These are phyloP conservation scores for Neonectria sp. DNA, from an alignment of 2,329 filamentous ascomycete species.

Conservation along the genomic window DNA sequence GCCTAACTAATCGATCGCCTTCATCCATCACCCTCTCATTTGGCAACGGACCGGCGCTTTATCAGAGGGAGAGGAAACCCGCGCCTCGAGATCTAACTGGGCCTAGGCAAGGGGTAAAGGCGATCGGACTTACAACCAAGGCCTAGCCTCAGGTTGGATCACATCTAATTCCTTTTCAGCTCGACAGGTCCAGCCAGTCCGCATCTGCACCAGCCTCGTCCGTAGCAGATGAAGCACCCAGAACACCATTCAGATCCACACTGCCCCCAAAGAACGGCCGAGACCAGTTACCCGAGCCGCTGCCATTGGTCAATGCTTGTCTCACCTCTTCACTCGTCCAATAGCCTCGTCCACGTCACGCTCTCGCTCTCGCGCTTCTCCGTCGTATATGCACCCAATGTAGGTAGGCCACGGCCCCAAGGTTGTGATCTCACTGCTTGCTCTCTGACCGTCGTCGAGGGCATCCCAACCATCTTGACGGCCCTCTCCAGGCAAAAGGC, in stretches of 20 bases:
- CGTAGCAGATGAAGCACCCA: conserved; percentile 13
- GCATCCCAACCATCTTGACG: background rate
- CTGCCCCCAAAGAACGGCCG: conserved; percentile 21
- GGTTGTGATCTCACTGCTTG: background rate
- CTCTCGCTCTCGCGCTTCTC: background rate
- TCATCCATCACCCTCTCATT: background rate
- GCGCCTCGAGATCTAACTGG: background rate
- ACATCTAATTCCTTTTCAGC: conserved; percentile 32
- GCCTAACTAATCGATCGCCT: background rate
- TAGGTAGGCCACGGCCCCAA: background rate
- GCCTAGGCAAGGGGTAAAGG: background rate
- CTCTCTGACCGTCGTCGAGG: background rate
- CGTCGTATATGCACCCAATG: background rate
- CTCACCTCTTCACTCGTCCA: conserved; percentile 16
- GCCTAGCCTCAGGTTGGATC: conserved; percentile 19
- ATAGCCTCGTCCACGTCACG: conserved; percentile 17
- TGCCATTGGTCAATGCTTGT: conserved; percentile 12
- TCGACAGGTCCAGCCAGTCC: conserved; percentile 27
- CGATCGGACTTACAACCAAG: conserved; percentile 9
- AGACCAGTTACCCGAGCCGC: conserved; percentile 8
- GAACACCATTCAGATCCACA: conserved; percentile 18
- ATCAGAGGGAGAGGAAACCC: background rate
- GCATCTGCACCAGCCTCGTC: conserved; percentile 16
- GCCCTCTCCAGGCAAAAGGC: background rate
- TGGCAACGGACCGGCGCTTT: background rate